Conservation (phyloP, 257 asterid species). For the Forsythia suspensa region DNA sequence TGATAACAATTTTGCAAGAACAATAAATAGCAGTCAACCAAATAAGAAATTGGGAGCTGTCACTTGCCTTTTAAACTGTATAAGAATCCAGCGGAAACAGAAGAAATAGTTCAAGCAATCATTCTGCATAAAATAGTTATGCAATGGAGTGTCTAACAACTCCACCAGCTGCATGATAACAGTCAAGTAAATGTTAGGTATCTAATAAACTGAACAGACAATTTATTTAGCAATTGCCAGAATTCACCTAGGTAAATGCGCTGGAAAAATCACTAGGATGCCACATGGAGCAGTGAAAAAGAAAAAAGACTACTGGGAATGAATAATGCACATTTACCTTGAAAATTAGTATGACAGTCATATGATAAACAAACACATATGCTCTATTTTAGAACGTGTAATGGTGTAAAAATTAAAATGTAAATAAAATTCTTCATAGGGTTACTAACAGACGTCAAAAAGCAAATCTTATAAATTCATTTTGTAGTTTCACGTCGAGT, state of each 20-base stretch:
- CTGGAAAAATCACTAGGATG: not conserved
- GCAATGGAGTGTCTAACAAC: constrained; percentile 82
- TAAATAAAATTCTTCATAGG: not conserved
- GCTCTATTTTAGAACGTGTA: not conserved
- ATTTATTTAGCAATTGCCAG: constrained; percentile 3
- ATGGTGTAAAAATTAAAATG: not conserved
- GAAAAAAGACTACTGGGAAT: not conserved
- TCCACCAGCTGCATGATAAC: constrained; percentile 80
- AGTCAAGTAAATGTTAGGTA: constrained; percentile 16
- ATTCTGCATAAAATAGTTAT: constrained; percentile 76
- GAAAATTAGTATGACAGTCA: not conserved
- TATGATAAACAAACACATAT: not conserved
- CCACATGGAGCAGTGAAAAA: not conserved
- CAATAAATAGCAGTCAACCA: not conserved
- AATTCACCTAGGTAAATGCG: not conserved
- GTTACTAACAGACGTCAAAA: not conserved
- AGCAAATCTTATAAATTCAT: not conserved
- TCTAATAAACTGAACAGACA: constrained; percentile 11
- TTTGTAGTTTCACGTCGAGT: not conserved
- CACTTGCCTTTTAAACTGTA: constrained; percentile 94
- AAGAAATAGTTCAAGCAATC: constrained; percentile 97
- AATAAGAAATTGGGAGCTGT: not conserved
- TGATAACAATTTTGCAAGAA: not conserved
- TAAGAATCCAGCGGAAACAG: constrained; percentile 98
- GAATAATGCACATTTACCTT: not conserved